Evolutionary conservation across 2,329 filamentous ascomycete species (phyloP).

Genomic region (Pseudogymnoascus sp.): DNA sequence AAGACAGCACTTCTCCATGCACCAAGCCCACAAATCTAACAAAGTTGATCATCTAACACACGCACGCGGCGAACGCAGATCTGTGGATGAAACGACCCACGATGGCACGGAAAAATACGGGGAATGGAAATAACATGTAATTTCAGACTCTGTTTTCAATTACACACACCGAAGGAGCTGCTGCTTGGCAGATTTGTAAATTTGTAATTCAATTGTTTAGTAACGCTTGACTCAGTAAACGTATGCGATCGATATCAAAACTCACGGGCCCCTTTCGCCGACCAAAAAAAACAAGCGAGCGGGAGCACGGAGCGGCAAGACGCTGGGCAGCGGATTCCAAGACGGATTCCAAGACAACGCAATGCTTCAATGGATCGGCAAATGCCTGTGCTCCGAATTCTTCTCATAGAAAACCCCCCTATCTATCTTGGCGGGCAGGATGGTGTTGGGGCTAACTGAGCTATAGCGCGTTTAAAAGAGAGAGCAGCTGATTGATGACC

Average conservation of each 20-base stretch:
- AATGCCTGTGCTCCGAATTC: not conserved
- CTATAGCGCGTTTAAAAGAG: not conserved
- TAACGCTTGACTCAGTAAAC: not conserved
- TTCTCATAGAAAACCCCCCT: not conserved
- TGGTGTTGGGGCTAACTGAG: not conserved
- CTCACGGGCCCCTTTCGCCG: not conserved
- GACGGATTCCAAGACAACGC: not conserved
- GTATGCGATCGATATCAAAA: not conserved
- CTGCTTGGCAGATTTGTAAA: not conserved
- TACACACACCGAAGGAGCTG: not conserved
- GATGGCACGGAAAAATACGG: not conserved
- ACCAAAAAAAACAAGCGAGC: not conserved
- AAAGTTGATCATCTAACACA: not conserved
- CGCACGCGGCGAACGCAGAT: not conserved
- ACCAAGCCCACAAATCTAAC: not conserved
- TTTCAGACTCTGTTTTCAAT: not conserved
- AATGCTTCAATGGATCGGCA: constrained; percentile 7
- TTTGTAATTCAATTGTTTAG: not conserved
- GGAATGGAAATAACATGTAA: not conserved
- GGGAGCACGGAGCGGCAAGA: not conserved
- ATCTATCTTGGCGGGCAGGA: not conserved
- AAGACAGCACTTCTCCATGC: not conserved
- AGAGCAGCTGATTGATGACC: not conserved
- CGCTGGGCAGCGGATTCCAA: not conserved
- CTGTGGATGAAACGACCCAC: not conserved